Percentiles rank a stretch among this genome's conserved stretches.
phyloP scores from a whole-genome alignment of 345 rosid species.

The Lenwebbia sp. region DNA sequence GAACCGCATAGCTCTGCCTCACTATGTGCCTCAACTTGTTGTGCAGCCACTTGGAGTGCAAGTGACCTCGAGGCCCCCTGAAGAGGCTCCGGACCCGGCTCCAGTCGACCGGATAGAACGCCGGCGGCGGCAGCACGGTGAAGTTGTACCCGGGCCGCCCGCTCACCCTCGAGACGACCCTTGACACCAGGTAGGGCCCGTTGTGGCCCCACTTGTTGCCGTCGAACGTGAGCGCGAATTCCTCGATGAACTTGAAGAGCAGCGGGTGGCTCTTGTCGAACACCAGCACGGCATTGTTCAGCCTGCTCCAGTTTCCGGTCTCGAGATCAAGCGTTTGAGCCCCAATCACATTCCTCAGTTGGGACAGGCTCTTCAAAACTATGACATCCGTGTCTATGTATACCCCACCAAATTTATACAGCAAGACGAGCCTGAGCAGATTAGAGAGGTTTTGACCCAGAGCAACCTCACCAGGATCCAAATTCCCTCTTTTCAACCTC shows the following conservation, averaged over 20 bases:
- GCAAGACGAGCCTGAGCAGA: slow-evolving; percentile 56
- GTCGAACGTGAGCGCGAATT: slow-evolving; percentile 70
- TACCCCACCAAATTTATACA: slow-evolving; percentile 76
- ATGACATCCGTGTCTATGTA: slow-evolving; percentile 78
- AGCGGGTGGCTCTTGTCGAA: slow-evolving; percentile 78
- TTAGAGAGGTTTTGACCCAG: slow-evolving; percentile 89
- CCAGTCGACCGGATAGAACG: slow-evolving; percentile 90
- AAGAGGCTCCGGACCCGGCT: slow-evolving; percentile 45
- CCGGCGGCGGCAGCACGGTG: slow-evolving; percentile 62
- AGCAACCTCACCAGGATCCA: slow-evolving; percentile 70
- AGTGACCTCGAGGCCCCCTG: slow-evolving; percentile 22
- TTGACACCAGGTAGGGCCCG: slow-evolving; percentile 83
- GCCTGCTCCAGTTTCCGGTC: slow-evolving; percentile 70
- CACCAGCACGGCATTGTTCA: slow-evolving; percentile 76
- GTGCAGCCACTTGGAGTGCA: slow-evolving; percentile 36
- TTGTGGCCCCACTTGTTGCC: slow-evolving; percentile 98
- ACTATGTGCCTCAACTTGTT: slow-evolving; percentile 35
- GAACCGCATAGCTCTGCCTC: slow-evolving; percentile 46
- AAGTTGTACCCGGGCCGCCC: slow-evolving; percentile 32
- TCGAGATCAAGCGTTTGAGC: slow-evolving; percentile 54
- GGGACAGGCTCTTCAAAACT: slow-evolving; percentile 33
- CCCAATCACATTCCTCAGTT: slow-evolving; percentile 54
- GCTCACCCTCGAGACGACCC: slow-evolving; percentile 49
- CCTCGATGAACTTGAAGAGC: slow-evolving; percentile 60
- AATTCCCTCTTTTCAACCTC: slow-evolving; percentile 32